Evolutionary conservation across 2,329 filamentous ascomycete genomes (phyloP).

Genomic region (Cladosporium sphaerospermum): DNA sequence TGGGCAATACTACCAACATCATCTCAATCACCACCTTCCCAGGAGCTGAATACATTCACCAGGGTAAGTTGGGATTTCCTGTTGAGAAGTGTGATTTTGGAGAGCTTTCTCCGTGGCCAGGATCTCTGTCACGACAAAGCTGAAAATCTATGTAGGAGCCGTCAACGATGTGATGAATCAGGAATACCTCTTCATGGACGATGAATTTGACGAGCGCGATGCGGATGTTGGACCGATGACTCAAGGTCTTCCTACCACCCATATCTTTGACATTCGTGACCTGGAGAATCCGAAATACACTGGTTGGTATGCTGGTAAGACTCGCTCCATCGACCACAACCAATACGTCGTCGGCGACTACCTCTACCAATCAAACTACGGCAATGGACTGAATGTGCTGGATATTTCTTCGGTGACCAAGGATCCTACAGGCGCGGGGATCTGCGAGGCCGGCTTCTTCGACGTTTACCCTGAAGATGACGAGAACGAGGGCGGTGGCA

Average conservation of each 20-base stretch:
- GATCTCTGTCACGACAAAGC: neutral
- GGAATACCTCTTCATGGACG: constrained; percentile 46
- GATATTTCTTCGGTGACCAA: constrained; percentile 33
- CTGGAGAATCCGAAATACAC: constrained; percentile 39
- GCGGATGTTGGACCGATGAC: constrained; percentile 24
- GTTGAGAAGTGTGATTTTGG: constrained; percentile 24
- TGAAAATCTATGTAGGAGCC: neutral
- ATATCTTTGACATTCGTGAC: constrained; percentile 39
- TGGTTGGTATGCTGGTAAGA: constrained; percentile 32
- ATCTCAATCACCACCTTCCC: constrained; percentile 46
- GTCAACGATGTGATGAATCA: constrained; percentile 35
- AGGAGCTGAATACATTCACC: constrained; percentile 47
- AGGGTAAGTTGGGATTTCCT: constrained; percentile 43
- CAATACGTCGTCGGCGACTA: constrained; percentile 35
- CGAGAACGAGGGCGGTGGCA: constrained; percentile 25
- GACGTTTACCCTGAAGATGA: constrained; percentile 50
- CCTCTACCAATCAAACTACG: constrained; percentile 35
- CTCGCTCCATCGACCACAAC: constrained; percentile 37
- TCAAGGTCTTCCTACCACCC: constrained; percentile 39
- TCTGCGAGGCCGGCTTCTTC: constrained; percentile 47
- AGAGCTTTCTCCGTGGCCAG: neutral
- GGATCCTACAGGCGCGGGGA: constrained; percentile 41
- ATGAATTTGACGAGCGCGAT: constrained; percentile 48
- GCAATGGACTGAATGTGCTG: constrained; percentile 30
- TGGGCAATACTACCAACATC: constrained; percentile 28